Percentiles rank a stretch among this genome's conserved stretches.
phyloP scores from a whole-genome alignment of 2,329 filamentous ascomycete species.

The Pseudopithomyces maydicus region DNA sequence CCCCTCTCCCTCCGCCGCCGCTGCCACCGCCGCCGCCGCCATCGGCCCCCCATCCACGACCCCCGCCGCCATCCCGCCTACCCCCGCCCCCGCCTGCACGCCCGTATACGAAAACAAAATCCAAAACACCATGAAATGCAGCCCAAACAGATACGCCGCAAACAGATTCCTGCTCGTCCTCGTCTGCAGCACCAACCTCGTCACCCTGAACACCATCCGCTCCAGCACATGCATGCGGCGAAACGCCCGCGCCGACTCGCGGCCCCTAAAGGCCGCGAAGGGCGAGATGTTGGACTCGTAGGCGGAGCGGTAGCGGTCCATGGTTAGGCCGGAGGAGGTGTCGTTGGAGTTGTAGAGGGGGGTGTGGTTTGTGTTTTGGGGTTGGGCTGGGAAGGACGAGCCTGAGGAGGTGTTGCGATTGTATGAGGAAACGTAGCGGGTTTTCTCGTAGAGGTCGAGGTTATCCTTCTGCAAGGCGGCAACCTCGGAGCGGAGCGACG shows the following conservation, averaged over 20 bases:
- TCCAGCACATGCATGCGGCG: conserved; percentile 93
- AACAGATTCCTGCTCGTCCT: conserved; percentile 92
- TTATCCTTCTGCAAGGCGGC: conserved; percentile 95
- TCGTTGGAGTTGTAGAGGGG: conserved; percentile 66
- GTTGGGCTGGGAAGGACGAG: conserved; percentile 65
- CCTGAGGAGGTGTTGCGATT: conserved; percentile 64
- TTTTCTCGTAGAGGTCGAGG: conserved; percentile 95
- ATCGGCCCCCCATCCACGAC: conserved; percentile 40
- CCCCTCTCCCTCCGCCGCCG: conserved; percentile 4
- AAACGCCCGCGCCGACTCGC: conserved; percentile 88
- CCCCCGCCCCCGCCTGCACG: conserved; percentile 51
- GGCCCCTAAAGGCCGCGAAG: conserved; percentile 93
- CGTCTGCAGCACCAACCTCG: conserved; percentile 87
- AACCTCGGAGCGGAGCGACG: conserved; percentile 86
- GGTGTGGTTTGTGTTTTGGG: conserved; percentile 83
- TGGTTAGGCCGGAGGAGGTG: conserved; percentile 66
- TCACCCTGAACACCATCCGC: conserved; percentile 86
- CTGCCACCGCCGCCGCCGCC: conserved; percentile 40
- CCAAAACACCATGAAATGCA: conserved; percentile 86
- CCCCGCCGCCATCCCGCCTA: conserved; percentile 30
- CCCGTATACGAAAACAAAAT: conserved; percentile 85
- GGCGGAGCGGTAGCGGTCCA: conserved; percentile 86
- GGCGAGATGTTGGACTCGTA: conserved; percentile 96
- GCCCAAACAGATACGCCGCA: conserved; percentile 83
- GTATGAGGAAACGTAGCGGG: conserved; percentile 92